A percentile compares a stretch with the other conserved stretches of the same genome.
Evolutionary conservation across 2,329 filamentous ascomycete genomes (phyloP).

Genomic region (Trichoderma aggressivum): DNA sequence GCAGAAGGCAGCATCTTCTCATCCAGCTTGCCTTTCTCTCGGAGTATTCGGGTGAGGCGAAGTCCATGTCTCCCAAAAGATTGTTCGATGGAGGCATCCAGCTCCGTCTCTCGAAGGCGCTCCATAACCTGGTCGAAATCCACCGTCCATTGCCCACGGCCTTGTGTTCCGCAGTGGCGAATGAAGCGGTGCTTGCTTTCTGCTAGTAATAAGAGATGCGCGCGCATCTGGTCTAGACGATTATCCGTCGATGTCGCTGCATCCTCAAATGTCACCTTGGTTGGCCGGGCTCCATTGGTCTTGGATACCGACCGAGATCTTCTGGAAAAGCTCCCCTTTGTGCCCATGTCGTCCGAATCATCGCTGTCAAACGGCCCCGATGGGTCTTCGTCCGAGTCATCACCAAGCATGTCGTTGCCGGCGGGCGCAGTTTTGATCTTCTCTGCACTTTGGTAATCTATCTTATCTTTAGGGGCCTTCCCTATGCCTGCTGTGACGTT

Average conservation of each 20-base stretch:
- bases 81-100: constrained; percentile 77
- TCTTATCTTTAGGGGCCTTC: constrained; percentile 46
- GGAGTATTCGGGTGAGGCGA: constrained; percentile 79
- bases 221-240: constrained; percentile 59
- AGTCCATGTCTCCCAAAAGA: constrained; percentile 73
- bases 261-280: constrained; percentile 53
- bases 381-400: constrained; percentile 34
- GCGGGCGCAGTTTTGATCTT: constrained; percentile 42
- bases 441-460: constrained; percentile 47
- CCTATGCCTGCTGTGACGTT: constrained; percentile 58
- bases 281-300: constrained; percentile 36
- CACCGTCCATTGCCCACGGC: constrained; percentile 74
- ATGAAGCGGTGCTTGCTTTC: constrained; percentile 68
- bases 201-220: constrained; percentile 69
- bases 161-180: constrained; percentile 60
- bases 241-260: constrained; percentile 39
- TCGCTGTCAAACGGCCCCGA: constrained; percentile 23
- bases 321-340: constrained; percentile 27
- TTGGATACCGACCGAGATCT: constrained; percentile 27
- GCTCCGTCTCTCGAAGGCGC: constrained; percentile 68
- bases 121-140: constrained; percentile 73
- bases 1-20: constrained; percentile 82
- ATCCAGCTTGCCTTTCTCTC: constrained; percentile 87
- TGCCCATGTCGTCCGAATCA: constrained; percentile 34
- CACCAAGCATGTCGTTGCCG: constrained; percentile 34